phyloP scores from a whole-genome alignment of 2,329 filamentous ascomycete genomes.

The Allantophomopsis cytisporea region DNA sequence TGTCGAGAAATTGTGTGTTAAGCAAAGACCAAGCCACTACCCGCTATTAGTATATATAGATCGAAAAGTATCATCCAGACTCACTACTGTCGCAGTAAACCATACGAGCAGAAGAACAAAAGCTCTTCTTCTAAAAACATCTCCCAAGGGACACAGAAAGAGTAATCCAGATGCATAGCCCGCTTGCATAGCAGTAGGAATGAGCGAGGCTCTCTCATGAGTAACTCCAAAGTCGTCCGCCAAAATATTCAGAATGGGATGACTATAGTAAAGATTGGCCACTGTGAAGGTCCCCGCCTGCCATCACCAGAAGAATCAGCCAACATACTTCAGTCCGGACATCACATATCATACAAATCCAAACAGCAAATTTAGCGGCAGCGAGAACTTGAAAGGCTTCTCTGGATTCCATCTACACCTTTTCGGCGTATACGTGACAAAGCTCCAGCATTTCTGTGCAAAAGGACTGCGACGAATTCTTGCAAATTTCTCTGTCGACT shows the following conservation, averaged over 20 bases:
- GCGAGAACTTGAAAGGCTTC: slow-evolving; percentile 53
- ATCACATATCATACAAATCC: slow-evolving; percentile 18
- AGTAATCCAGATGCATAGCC: slow-evolving; percentile 65
- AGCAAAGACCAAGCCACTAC: slow-evolving; percentile 55
- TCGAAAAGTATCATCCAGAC: slow-evolving; percentile 11
- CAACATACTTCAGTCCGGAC: not conserved
- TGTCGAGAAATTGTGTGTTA: slow-evolving; percentile 48
- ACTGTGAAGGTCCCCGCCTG: slow-evolving; percentile 53
- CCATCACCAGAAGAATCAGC: not conserved
- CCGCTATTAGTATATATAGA: slow-evolving; percentile 4
- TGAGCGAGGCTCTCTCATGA: slow-evolving; percentile 50
- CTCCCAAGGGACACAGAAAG: slow-evolving; percentile 64
- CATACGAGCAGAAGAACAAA: slow-evolving; percentile 56
- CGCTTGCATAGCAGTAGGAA: slow-evolving; percentile 67
- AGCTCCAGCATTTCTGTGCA: slow-evolving; percentile 6
- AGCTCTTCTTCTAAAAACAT: slow-evolving; percentile 50
- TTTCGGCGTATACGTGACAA: slow-evolving; percentile 45
- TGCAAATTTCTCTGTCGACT: slow-evolving; percentile 5
- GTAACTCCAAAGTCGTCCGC: slow-evolving; percentile 57
- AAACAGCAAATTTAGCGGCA: slow-evolving; percentile 58
- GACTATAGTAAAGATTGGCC: slow-evolving; percentile 71
- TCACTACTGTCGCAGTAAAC: slow-evolving; percentile 53
- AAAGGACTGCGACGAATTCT: slow-evolving; percentile 6
- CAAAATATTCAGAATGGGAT: slow-evolving; percentile 66
- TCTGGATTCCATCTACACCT: slow-evolving; percentile 55